Percentiles rank a stretch among this genome's conserved stretches.
Evolutionary conservation across 352 stramenopile genomes (phyloP).

Genomic region (Globisporangium heterothallicum): DNA sequence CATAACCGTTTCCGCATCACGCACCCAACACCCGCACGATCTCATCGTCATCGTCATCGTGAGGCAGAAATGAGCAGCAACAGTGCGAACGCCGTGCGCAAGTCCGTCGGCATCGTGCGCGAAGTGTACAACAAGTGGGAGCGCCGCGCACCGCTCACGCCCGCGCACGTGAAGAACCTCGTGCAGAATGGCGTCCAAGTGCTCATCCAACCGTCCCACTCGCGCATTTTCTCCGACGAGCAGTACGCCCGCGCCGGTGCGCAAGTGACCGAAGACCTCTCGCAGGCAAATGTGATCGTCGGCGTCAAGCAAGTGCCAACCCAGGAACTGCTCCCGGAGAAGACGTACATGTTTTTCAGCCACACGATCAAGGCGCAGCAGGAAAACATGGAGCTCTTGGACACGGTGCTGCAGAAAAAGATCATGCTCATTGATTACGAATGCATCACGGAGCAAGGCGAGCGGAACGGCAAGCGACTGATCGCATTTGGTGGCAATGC

Average conservation of each 20-base stretch:
- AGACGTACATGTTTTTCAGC: conserved; percentile 97
- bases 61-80: conserved; percentile 4
- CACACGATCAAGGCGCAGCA: conserved; percentile 96
- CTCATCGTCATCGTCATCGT: too few species aligned
- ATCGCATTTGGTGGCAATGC: conserved; percentile 95
- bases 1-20: too few species aligned
- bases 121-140: conserved; percentile 96
- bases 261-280: conserved; percentile 86
- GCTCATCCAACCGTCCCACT: conserved; percentile 89
- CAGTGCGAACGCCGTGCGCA: conserved; percentile 20
- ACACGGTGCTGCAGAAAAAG: conserved; percentile 88
- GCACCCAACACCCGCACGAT: too few species aligned
- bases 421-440: conserved; percentile 96
- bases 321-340: conserved; percentile 78
- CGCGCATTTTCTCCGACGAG: conserved; percentile 91
- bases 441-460: conserved; percentile 88
- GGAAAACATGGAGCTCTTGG: conserved; percentile 94
- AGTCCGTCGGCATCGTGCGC: conserved; percentile 88
- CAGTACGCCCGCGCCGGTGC: conserved; percentile 90
- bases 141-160: conserved; percentile 89
- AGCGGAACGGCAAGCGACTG: conserved; percentile 72
- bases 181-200: conserved; percentile 82
- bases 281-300: conserved; percentile 87
- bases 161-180: conserved; percentile 84
- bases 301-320: conserved; percentile 93